Evolutionary conservation across 352 stramenopile genomes (phyloP).

Genomic region (Hyaloperonospora brassicae): DNA sequence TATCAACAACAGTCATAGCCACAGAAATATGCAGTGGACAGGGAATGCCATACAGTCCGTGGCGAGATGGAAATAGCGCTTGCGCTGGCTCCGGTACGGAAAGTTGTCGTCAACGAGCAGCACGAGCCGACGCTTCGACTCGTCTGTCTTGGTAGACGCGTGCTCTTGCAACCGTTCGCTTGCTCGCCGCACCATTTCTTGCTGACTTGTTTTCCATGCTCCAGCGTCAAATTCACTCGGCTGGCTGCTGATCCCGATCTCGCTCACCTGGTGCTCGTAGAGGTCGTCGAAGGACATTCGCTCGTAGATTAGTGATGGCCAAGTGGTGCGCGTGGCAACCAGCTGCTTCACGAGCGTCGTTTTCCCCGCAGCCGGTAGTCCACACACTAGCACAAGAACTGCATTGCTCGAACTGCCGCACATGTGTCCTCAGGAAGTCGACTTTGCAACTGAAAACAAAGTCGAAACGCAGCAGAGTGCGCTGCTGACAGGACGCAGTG

Average conservation of each 20-base stretch:
- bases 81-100: slow-evolving; percentile 55
- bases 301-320: slow-evolving; percentile 16
- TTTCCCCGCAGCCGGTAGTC: slow-evolving; percentile 62
- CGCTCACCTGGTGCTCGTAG: slow-evolving; percentile 18
- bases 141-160: background rate
- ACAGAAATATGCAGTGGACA: background rate
- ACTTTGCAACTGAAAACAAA: slow-evolving; percentile 9
- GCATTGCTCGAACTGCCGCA: slow-evolving; percentile 7
- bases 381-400: slow-evolving; percentile 50
- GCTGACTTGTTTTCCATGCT: slow-evolving; percentile 46
- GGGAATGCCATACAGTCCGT: slow-evolving; percentile 24
- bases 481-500: too few species aligned
- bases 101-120: slow-evolving; percentile 72
- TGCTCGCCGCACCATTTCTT: slow-evolving; percentile 34
- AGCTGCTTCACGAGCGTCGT: slow-evolving; percentile 43
- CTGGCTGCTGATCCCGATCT: background rate
- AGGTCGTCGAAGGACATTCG: slow-evolving; percentile 57
- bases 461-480: background rate
- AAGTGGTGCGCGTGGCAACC: slow-evolving; percentile 1
- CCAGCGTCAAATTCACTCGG: slow-evolving; percentile 34
- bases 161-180: slow-evolving; percentile 9
- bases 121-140: slow-evolving; percentile 19
- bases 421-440: slow-evolving; percentile 8
- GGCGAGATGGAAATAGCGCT: slow-evolving; percentile 55
- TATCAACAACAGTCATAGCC: slow-evolving; percentile 9